Base-by-base conservation (phyloP, 805 yeast genomes). In the Metschnikowia arizonensis region DNA sequence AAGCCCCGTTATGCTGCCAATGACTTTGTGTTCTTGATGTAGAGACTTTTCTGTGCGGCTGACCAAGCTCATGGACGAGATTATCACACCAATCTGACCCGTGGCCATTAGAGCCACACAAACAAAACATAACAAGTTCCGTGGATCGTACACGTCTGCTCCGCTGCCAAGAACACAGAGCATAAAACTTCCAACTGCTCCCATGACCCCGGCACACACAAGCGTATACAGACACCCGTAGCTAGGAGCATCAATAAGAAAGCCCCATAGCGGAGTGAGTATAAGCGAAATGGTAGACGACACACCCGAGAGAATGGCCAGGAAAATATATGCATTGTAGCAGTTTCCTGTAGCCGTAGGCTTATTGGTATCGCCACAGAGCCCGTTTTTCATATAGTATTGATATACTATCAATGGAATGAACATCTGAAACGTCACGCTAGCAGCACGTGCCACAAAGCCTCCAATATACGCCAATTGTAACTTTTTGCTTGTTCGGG, bases 301-400 rank as follows among this genome's bases (percentile, higher is more conserved):
- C n/a, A 82, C 74, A 7, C 91, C 91, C 0, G 85, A 77, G 25
- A 84, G 63, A 34, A 84, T 81, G 1, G 88, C 86, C 14, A 88
- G 78, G 47, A 76, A 73, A 7, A 81, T 68, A 51, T 79, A 82
- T 0, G 85, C 88, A 32, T 81, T 83, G 41, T 75, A 73, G 55
- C 89, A 83, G 19, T 63, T 65, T 17, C 58, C 71, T 23, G 45
- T 43, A 4, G 55, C 54, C 11, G 40, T 46, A 44, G 56, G 72
- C 49, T 50, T 42, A 32, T 62, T 65, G 5, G 55, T 55, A 1
- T 61, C 50, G 1, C 65, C 54, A 57, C 89, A 83, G 41, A 61
- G 57, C 0, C 85, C 87, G 3, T 65, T 65, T 32, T 68, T 59
- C 47, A 68, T 66, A 60, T 71, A 84, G 64, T 73, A 81, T 43